A percentile compares a stretch with the other conserved stretches of the same genome.
Conservation (phyloP, 2,329 filamentous ascomycete species). For the Penicillium sp. region DNA sequence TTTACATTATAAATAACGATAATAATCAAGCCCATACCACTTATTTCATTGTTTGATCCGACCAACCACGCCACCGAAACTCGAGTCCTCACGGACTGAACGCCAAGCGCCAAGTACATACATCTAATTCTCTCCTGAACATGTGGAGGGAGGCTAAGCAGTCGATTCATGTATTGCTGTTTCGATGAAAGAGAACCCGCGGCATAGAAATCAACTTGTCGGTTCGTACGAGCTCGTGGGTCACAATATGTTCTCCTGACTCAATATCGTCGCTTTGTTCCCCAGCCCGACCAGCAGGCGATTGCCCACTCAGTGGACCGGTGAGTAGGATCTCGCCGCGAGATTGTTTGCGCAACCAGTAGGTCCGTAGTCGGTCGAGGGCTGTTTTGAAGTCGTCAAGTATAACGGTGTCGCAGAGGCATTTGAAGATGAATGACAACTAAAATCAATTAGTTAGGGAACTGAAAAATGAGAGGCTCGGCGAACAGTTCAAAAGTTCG, state of each 20-base stretch:
- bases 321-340: constrained; percentile 22
- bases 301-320: not conserved
- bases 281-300: not conserved
- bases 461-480: not conserved
- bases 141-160: too few relatives aligned
- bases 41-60: too few relatives aligned
- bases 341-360: constrained; percentile 38
- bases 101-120: too few relatives aligned
- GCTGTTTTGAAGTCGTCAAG: constrained; percentile 71
- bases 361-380: constrained; percentile 43
- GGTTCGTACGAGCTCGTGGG: constrained; percentile 9
- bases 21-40: too few relatives aligned
- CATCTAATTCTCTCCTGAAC: too few relatives aligned
- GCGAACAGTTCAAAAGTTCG: too few relatives aligned
- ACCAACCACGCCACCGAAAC: too few relatives aligned
- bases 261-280: constrained; percentile 11
- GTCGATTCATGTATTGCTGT: not conserved
- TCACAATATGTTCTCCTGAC: constrained; percentile 1
- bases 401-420: constrained; percentile 68
- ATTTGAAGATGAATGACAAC: constrained; percentile 68
- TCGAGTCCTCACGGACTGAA: too few relatives aligned
- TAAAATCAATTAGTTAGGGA: constrained; percentile 8
- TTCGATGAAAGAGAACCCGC: constrained; percentile 3
- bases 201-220: constrained; percentile 17
- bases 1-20: too few relatives aligned